Evolutionary conservation across 129 eudicot species (phyloP).

Genomic region (Gnaphalium uliginosum): DNA sequence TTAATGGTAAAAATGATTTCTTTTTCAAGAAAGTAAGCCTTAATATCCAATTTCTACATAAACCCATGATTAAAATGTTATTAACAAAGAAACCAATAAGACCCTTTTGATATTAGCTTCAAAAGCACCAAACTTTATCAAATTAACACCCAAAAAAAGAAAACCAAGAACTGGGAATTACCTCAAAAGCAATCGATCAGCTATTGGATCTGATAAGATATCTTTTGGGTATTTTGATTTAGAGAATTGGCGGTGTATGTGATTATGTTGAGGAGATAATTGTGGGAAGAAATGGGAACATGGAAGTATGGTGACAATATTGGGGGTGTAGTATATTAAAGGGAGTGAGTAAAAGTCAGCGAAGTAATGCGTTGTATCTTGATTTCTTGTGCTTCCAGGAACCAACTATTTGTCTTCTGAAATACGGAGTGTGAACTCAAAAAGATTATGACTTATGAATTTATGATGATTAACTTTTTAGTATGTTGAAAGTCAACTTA

Average conservation of each 20-base stretch:
- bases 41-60: slow-evolving; percentile 11
- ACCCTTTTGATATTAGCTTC: neutral
- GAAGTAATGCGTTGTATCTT: slow-evolving; percentile 19
- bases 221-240: neutral
- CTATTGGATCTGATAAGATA: neutral
- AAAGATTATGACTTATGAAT: neutral
- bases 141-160: neutral
- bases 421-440: slow-evolving; percentile 33
- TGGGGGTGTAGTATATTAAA: neutral
- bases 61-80: neutral
- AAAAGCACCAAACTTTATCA: neutral
- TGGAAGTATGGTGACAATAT: neutral
- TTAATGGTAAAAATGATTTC: neutral
- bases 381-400: slow-evolving; percentile 26
- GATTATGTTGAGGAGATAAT: neutral
- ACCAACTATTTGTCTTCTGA: slow-evolving; percentile 10
- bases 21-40: neutral
- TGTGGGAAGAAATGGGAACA: neutral
- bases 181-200: slow-evolving; percentile 20
- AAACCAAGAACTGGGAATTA: slow-evolving; percentile 2
- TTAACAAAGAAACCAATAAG: slow-evolving; percentile 3
- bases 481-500: neutral
- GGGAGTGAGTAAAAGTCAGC: slow-evolving; percentile 29
- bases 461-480: no score
- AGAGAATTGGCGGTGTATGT: neutral